Evolutionary conservation across 768 basidiomycete genomes (phyloP).

Genomic region (Pleurotus citrinopileatus): DNA sequence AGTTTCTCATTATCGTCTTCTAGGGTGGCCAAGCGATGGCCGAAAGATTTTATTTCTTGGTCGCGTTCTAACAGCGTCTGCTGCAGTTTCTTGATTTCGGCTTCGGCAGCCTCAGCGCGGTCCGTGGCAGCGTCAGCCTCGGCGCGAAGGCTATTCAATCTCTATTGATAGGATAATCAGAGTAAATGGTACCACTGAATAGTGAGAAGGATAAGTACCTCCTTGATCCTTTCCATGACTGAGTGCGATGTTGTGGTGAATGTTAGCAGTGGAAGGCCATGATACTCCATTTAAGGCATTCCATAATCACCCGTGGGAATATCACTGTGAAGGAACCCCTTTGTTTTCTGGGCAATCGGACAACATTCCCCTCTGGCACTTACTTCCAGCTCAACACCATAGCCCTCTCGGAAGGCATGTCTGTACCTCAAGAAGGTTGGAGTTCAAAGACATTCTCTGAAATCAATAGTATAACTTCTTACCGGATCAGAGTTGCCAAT

Average conservation of each 20-base stretch:
- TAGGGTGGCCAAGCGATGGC: constrained; percentile 61
- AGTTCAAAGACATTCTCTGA: too few species aligned
- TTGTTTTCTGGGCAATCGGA: neutral
- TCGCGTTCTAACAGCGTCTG: constrained; percentile 77
- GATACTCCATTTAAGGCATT: constrained; percentile 1
- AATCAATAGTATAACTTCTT: too few species aligned
- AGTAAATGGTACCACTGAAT: neutral
- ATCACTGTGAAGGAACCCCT: too few species aligned
- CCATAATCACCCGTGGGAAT: constrained; percentile 12
- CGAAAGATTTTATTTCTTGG: constrained; percentile 80
- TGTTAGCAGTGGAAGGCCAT: constrained; percentile 13
- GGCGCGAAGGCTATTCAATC: constrained; percentile 70
- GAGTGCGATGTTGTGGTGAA: constrained; percentile 19
- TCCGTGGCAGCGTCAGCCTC: constrained; percentile 81
- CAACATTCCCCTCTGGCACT: neutral
- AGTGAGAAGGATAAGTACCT: constrained; percentile 26
- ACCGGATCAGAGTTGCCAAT: constrained; percentile 87
- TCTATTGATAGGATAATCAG: constrained; percentile 53
- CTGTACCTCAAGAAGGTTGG: constrained; percentile 79
- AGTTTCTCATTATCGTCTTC: constrained; percentile 70
- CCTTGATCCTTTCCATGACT: constrained; percentile 53
- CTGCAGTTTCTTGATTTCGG: constrained; percentile 74
- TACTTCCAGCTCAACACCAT: neutral
- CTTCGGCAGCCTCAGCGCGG: constrained; percentile 88
- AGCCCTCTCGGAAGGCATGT: constrained; percentile 37